Percentiles rank a stretch among this genome's conserved stretches.
Conservation (phyloP, 2,329 filamentous ascomycete genomes). For the Aspergillus sp. region DNA sequence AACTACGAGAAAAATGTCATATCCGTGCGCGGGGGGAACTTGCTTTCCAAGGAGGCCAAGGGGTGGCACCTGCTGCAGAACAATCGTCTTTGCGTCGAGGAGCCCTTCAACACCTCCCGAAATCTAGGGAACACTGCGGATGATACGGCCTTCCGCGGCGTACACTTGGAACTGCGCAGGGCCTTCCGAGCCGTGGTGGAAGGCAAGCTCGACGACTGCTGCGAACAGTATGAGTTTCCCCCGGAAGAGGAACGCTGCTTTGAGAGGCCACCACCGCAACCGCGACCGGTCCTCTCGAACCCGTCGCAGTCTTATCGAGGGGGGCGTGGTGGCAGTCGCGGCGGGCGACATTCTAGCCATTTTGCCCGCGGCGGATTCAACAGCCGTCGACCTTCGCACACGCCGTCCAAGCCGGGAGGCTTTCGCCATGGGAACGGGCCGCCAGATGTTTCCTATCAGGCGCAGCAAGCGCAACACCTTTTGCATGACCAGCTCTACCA, state of each 20-base stretch:
- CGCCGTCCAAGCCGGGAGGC: slow-evolving; percentile 36
- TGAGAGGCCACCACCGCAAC: slow-evolving; percentile 48
- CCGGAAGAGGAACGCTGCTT: slow-evolving; percentile 61
- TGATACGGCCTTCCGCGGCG: slow-evolving; percentile 82
- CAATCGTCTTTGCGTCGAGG: slow-evolving; percentile 86
- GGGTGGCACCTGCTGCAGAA: slow-evolving; percentile 73
- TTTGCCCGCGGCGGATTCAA: slow-evolving; percentile 40
- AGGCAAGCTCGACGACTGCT: slow-evolving; percentile 71
- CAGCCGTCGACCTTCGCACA: slow-evolving; percentile 49
- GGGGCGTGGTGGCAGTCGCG: slow-evolving; percentile 40
- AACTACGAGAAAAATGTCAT: slow-evolving; percentile 78
- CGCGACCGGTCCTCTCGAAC: slow-evolving; percentile 43
- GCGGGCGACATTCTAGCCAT: slow-evolving; percentile 41
- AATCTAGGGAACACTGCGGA: slow-evolving; percentile 96
- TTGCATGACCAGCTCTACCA: slow-evolving; percentile 42
- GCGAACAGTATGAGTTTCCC: slow-evolving; percentile 80
- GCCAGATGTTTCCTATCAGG: slow-evolving; percentile 32
- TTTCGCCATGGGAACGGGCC: slow-evolving; percentile 30
- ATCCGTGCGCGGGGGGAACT: slow-evolving; percentile 71
- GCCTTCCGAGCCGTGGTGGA: slow-evolving; percentile 76
- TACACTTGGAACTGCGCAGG: slow-evolving; percentile 79
- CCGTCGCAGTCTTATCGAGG: slow-evolving; percentile 37
- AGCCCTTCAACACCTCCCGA: slow-evolving; percentile 81
- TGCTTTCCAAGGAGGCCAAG: slow-evolving; percentile 75
- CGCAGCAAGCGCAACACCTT: slow-evolving; percentile 39